Evolutionary conservation across 805 yeast genomes (phyloP).

Genomic region (Zygoascus biomembranicola): DNA sequence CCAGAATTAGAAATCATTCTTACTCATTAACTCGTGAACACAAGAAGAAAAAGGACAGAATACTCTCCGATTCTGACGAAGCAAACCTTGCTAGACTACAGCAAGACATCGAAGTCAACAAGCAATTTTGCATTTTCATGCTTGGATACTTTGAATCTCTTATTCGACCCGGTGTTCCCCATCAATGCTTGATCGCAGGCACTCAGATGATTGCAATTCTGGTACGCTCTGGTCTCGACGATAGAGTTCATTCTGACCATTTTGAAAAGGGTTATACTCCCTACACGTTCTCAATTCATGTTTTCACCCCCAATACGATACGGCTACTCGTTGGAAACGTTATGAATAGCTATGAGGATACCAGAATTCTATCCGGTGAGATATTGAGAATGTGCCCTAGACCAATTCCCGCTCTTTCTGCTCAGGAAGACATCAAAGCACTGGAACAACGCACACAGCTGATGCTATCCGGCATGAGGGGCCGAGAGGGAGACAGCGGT

Average conservation of each 20-base stretch:
- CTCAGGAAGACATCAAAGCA: conserved; percentile 17
- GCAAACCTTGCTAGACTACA: background rate
- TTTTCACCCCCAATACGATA: conserved; percentile 35
- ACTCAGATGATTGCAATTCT: conserved; percentile 39
- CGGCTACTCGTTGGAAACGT: conserved; percentile 53
- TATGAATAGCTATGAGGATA: conserved; percentile 68
- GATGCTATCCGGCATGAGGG: conserved; percentile 32
- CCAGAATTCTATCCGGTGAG: conserved; percentile 45
- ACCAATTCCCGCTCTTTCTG: conserved; percentile 22
- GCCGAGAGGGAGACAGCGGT: conserved; percentile 72
- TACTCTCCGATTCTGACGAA: background rate
- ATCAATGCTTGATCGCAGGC: conserved; percentile 44
- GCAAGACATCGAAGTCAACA: conserved; percentile 1
- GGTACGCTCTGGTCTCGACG: conserved; percentile 50
- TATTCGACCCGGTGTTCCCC: conserved; percentile 49
- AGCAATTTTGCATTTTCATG: conserved; percentile 21
- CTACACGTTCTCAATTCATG: conserved; percentile 40
- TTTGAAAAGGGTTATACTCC: conserved; percentile 38
- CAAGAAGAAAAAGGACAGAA: conserved; percentile 26
- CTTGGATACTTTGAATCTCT: conserved; percentile 35
- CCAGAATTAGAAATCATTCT: conserved; percentile 61
- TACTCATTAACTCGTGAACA: conserved; percentile 52
- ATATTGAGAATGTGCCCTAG: conserved; percentile 41
- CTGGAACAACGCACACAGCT: conserved; percentile 20
- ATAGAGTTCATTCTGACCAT: conserved; percentile 29